phyloP scores from a whole-genome alignment of 208 protist species.

The Crithidia bombi region DNA sequence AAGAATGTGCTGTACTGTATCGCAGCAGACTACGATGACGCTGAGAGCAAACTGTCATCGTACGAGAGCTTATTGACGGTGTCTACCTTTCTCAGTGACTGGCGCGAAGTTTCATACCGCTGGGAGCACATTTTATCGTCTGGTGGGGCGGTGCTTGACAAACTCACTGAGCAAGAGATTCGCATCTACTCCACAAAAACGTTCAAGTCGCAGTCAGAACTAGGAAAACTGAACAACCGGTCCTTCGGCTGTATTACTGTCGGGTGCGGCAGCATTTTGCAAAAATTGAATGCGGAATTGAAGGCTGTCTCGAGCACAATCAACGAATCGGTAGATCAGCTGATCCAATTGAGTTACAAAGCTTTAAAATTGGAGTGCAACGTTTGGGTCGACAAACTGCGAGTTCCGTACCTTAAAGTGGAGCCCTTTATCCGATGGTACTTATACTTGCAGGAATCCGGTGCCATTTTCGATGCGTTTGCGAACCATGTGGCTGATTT shows the following conservation, averaged over 20 bases:
- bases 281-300: slow-evolving; percentile 33
- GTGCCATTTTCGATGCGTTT: slow-evolving; percentile 43
- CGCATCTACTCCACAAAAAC: slow-evolving; percentile 43
- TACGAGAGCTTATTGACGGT: slow-evolving; percentile 43
- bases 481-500: slow-evolving; percentile 41
- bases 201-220: slow-evolving; percentile 44
- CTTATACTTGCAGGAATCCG: slow-evolving; percentile 37
- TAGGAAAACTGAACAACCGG: slow-evolving; percentile 48
- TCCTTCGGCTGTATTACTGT: slow-evolving; percentile 50
- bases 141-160: slow-evolving; percentile 11
- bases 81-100: slow-evolving; percentile 45
- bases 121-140: slow-evolving; percentile 26
- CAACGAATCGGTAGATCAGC: slow-evolving; percentile 30
- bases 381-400: slow-evolving; percentile 40
- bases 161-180: slow-evolving; percentile 52
- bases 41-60: slow-evolving; percentile 27
- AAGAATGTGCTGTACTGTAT: slow-evolving; percentile 28
- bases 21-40: slow-evolving; percentile 45
- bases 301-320: slow-evolving; percentile 48
- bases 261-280: slow-evolving; percentile 37
- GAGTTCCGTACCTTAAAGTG: slow-evolving; percentile 38
- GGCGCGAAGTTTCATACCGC: slow-evolving; percentile 32
- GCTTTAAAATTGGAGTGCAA: slow-evolving; percentile 38
- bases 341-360: slow-evolving; percentile 38
- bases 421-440: slow-evolving; percentile 57